Evolutionary conservation across 2,329 filamentous ascomycete genomes (phyloP), one percentile per base, ranked within the genome.

Genomic region (Shiraia bambusicola): DNA sequence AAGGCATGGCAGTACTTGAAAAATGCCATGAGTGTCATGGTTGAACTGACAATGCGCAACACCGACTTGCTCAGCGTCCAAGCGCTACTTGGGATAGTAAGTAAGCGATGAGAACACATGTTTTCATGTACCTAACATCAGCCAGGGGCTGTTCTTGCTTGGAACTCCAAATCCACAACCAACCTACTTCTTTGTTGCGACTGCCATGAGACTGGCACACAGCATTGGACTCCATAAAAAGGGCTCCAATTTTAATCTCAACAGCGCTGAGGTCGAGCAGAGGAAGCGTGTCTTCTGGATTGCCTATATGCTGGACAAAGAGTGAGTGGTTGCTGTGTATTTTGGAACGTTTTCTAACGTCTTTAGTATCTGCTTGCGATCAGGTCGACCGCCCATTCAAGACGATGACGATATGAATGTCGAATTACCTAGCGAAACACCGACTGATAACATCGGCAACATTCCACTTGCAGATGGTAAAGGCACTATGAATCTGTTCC

Each of bases 161-260:
- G 93, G 93, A 49, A 97, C 93, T 0, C 92, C 93, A 0, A 98
- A 97, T 59, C 93, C 92, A 0, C 93, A 98, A 58, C 92, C 93
- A 1, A 87, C 88, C 2, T 96, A 94, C 65, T 85, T 95, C 58
- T 79, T 97, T 35, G 85, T 97, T 22, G 88, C 92, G 4, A 88
- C 91, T 10, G 93, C 93, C 3, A 92, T 97, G 52, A 80, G 93
- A 37, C 76, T 95, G 14, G 87, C 92, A 1, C 92, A 97, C 66
- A 95, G 86, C 61, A 96, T 98, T 59, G 93, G 93, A 14, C 77
- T 98, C 26, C 93, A 98, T 71, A 96, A 96, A 70, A 84, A 87
- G 38, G 92, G 91, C 4, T 89, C 88, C 6, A 88, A 88, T 2
- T 97, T 97, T 72, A 93, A 94, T 52, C 76, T 98, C 30, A 96